phyloP scores from a whole-genome alignment of 176 grass and related monocot genomes.

The Lolium rigidum region DNA sequence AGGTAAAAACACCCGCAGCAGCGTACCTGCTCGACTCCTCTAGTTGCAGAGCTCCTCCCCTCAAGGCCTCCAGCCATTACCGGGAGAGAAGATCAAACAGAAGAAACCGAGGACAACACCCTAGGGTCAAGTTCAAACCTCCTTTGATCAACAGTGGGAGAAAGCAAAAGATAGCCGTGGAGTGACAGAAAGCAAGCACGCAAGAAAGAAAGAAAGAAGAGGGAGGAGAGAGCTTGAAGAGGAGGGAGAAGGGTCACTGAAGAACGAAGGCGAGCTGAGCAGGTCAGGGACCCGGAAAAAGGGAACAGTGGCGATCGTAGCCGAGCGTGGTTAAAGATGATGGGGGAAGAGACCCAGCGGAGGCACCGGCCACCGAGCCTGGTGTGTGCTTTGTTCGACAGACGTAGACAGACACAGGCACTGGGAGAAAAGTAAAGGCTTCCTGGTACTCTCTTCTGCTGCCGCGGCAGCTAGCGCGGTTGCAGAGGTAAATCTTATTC shows the following conservation, averaged over 20 bases:
- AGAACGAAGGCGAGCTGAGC: slow-evolving; percentile 17
- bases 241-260: neutral
- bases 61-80: slow-evolving; percentile 75
- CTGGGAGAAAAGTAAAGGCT: slow-evolving; percentile 40
- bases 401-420: neutral
- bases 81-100: slow-evolving; percentile 24
- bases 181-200: slow-evolving; percentile 64
- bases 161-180: slow-evolving; percentile 59
- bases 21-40: slow-evolving; percentile 75
- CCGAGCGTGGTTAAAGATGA: slow-evolving; percentile 41
- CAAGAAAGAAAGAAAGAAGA: slow-evolving; percentile 33
- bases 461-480: slow-evolving; percentile 42
- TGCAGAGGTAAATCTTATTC: slow-evolving; percentile 40
- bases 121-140: slow-evolving; percentile 25
- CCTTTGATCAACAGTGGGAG: slow-evolving; percentile 47
- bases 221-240: slow-evolving; percentile 34
- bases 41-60: slow-evolving; percentile 55
- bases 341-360: neutral
- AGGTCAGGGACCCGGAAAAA: slow-evolving; percentile 58
- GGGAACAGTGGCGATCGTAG: slow-evolving; percentile 50
- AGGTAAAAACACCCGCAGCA: slow-evolving; percentile 1
- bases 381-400: slow-evolving; percentile 32
- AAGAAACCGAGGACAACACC: slow-evolving; percentile 6
- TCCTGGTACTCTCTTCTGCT: slow-evolving; percentile 30
- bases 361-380: neutral